These are phyloP conservation scores for Chaetomium strumarium DNA, from an alignment of 2,329 filamentous ascomycete genomes.

Conservation along the genomic window DNA sequence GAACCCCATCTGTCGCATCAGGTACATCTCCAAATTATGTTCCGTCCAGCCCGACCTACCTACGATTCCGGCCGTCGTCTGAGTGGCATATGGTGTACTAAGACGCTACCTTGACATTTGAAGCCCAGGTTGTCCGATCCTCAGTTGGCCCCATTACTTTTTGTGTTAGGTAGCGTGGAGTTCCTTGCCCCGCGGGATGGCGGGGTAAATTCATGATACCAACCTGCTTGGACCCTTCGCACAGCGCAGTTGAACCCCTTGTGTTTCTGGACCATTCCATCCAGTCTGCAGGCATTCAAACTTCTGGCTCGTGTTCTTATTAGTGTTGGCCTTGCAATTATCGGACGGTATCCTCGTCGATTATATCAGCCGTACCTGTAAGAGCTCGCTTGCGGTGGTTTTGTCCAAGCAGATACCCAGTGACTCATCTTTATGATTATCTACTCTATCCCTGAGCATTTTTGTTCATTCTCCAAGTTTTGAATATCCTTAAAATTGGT, in stretches of 20 bases:
- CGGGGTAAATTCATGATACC: slow-evolving; percentile 11
- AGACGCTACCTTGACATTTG: not conserved
- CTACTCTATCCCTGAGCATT: not conserved
- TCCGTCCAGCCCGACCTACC: not conserved
- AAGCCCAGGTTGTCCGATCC: not conserved
- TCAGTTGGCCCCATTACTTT: not conserved
- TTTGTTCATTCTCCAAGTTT: not conserved
- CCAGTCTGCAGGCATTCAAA: not conserved
- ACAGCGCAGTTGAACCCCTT: not conserved
- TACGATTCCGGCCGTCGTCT: not conserved
- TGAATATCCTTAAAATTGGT: slow-evolving; percentile 10
- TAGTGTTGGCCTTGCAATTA: not conserved
- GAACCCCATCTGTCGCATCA: slow-evolving; percentile 7
- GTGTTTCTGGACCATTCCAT: slow-evolving; percentile 9
- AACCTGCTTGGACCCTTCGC: not conserved
- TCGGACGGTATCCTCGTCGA: slow-evolving; percentile 5
- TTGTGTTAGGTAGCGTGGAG: slow-evolving; percentile 1
- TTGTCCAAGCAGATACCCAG: not conserved
- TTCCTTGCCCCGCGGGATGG: not conserved
- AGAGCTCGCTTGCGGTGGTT: not conserved
- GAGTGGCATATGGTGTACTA: not conserved
- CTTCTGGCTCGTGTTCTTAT: not conserved
- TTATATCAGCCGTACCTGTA: not conserved
- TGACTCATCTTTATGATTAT: not conserved
- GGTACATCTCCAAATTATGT: too few species aligned